phyloP scores from a whole-genome alignment of 1,284 basidiomycete genomes.

The Anthracocystis panici-leucophaei region DNA sequence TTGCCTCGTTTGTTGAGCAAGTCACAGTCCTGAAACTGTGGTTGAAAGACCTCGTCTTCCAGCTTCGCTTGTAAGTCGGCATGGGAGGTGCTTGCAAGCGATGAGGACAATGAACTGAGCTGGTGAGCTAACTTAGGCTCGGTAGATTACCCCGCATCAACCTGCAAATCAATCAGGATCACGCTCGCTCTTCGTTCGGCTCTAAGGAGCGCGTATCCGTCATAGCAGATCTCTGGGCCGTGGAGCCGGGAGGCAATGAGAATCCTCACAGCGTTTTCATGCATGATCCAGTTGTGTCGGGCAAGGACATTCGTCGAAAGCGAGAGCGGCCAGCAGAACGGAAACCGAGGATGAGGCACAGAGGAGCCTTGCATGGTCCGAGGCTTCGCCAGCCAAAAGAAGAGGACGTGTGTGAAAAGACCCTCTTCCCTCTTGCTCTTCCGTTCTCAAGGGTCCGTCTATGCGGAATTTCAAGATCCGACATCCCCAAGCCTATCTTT shows the following conservation, averaged over 20 bases:
- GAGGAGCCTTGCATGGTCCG: conserved; percentile 4
- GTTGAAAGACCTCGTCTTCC: neutral
- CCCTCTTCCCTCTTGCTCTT: neutral
- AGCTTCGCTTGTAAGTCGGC: neutral
- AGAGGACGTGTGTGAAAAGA: neutral
- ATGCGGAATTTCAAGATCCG: neutral
- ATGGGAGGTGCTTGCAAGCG: conserved; percentile 1
- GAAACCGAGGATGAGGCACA: neutral
- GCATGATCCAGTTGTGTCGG: neutral
- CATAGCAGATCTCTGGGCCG: too few species aligned
- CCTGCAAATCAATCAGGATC: neutral
- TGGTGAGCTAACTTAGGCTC: neutral
- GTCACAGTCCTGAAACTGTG: too few species aligned
- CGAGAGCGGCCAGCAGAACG: neutral
- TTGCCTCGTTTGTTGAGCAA: neutral
- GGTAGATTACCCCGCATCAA: conserved; percentile 4
- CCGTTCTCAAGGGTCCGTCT: neutral
- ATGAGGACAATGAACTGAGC: conserved; percentile 3
- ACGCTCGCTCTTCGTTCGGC: neutral
- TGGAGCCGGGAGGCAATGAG: too few species aligned
- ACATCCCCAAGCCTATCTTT: neutral
- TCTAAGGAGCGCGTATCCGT: neutral
- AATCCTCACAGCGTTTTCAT: neutral
- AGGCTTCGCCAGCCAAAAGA: neutral
- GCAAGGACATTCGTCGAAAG: neutral